Base-by-base conservation (phyloP, 1,139 yeast genomes). In the Magnusiomyces magnusii region DNA sequence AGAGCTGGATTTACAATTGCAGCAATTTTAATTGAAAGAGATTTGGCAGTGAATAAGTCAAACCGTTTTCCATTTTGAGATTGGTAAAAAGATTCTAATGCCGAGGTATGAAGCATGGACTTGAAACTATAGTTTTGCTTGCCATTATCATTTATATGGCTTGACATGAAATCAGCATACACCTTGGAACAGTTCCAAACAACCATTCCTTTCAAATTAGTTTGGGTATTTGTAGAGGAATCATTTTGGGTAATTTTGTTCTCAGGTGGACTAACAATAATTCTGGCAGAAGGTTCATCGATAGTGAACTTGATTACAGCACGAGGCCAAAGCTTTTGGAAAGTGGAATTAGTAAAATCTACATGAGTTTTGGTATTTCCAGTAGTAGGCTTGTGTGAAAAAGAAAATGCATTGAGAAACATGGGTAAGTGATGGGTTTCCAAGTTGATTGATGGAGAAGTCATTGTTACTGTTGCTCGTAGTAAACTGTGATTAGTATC, bases 261-360 rank as follows among this genome's bases (percentile, higher is more conserved):
- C 27, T 53, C 53, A 9, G 64, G 57, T 25, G 68, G 59, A 15
- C 63, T 62, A 19, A 70, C 62, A 5, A 69, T 61, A 31, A 75
- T 59, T 47, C 78, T 65, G 0, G 74, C 68, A 1, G 76, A 75
- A 0, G 77, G 76, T 56, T 75, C 77, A 54, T 71, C 73, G n/a
- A 75, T 66, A 5, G 71, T 69, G 51, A 75, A 62, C 56, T 70
- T 70, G 50, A 75, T 58, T 31, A 68, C 65, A 3, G 75, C 68
- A 39, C 68, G 63, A 1, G 78, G 78, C 62, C 71, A 66, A 44
- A 70, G 60, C 28, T 68, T 63, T 57, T 70, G 70, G 53, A 67
- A 61, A 19, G 63, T 61, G n/a, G 61, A 55, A 19, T 56, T 44
- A 5, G 60, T 31, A 19, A 39, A 52, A 24, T 51, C 44, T 21